phyloP scores from a whole-genome alignment of 1,284 basidiomycete genomes.

The Neonothopanus nambi region DNA sequence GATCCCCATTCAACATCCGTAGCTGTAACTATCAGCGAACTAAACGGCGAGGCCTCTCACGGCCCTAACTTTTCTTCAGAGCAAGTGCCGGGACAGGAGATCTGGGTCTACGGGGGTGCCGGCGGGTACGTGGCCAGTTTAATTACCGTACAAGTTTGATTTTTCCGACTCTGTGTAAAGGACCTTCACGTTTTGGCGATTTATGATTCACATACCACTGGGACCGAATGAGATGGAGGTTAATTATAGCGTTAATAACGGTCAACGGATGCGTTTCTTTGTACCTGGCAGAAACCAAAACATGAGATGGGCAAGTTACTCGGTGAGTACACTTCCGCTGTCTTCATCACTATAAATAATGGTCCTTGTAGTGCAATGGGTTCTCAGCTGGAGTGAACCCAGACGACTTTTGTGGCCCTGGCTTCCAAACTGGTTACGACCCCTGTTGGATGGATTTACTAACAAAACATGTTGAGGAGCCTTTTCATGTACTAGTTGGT shows the following conservation, averaged over 20 bases:
- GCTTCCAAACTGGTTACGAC: conserved; percentile 79
- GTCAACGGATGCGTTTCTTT: conserved; percentile 79
- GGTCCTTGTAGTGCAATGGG: conserved; percentile 69
- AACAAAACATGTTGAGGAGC: conserved; percentile 72
- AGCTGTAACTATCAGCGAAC: conserved; percentile 24
- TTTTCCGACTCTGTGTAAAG: conserved; percentile 34
- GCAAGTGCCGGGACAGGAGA: conserved; percentile 64
- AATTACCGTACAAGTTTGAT: not conserved
- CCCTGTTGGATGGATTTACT: conserved; percentile 94
- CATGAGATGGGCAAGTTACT: conserved; percentile 89
- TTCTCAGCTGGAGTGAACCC: conserved; percentile 80
- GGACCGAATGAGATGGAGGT: conserved; percentile 75
- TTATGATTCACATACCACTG: conserved; percentile 85
- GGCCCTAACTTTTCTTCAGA: conserved; percentile 42
- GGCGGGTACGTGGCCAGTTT: conserved; percentile 50
- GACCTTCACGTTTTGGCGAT: conserved; percentile 93
- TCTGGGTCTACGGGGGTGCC: conserved; percentile 77
- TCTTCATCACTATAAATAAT: not conserved
- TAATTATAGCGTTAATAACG: conserved; percentile 77
- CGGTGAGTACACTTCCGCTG: conserved; percentile 48
- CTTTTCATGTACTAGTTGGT: conserved; percentile 86
- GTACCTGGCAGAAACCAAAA: conserved; percentile 84
- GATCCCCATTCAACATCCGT: conserved; percentile 57
- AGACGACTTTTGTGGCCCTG: conserved; percentile 75
- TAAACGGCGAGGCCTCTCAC: conserved; percentile 17